Base-by-base conservation (phyloP, 306 rosid species). In the Benincasa hispida region DNA sequence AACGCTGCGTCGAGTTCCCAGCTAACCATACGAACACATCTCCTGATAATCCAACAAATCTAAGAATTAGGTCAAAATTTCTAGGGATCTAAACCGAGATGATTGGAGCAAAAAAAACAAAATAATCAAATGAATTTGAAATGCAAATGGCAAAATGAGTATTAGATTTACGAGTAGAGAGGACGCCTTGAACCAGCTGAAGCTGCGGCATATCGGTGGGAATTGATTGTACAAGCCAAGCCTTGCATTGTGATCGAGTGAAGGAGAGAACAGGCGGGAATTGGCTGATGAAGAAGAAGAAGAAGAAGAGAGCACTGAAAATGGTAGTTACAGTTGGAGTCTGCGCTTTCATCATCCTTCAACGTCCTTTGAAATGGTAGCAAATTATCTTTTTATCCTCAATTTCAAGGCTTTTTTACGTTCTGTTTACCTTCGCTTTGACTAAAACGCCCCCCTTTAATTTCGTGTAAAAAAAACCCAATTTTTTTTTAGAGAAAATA, bases 21-120 rank as follows among this genome's bases (percentile, higher is more conserved):
- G 95, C 97, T 65, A 94, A 57, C 98, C 98, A 90, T 10, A 78
- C 88, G 25, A 94, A 89, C 78, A 94, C 98, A 72, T 91, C 98
- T 74, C 88, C 98, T 93, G 56, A 53, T 18, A 65, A 32, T 37
- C 13, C 17, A 72, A 57, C 22, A 59, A 8, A 53, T 28, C 32
- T 53, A 14, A 17, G 14, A 28, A 11, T 4, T 2, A 65, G 28
- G 6, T 22, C 51, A 21, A 39, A 13, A 30, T 25, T 22, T 56
- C 37, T 51, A 41, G 2, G 11, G 3, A 58, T 32, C 74, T 3
- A 57, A 35, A 3, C 14, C 14, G 11, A 74, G 19, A 48, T 6
- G 18, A 41, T 19, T 5, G 47, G 8, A 37, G 53, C 34, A 22
- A 74, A 14, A 25, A 1, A 72, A 72, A 25, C n/a, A 72, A 72